These are phyloP conservation scores for Aspergillus sp. DNA, from an alignment of 2,329 filamentous ascomycete species.

Conservation along the genomic window DNA sequence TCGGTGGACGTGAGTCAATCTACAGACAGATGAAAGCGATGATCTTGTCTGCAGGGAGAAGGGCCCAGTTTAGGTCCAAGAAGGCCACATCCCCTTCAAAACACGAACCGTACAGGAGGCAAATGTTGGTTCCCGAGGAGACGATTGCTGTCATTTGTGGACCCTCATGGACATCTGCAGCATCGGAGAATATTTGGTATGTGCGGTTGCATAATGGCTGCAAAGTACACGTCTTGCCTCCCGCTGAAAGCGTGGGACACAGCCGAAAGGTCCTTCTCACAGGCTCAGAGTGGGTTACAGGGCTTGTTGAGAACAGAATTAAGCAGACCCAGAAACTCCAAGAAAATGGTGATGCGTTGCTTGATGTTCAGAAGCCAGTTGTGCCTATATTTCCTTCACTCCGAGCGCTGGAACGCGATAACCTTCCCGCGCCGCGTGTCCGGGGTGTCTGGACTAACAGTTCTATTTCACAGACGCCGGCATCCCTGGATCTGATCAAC, in stretches of 20 bases:
- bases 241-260: constrained; percentile 35
- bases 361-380: constrained; percentile 33
- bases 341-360: constrained; percentile 32
- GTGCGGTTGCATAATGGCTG: constrained; percentile 42
- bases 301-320: constrained; percentile 36
- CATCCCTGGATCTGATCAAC: constrained; percentile 22
- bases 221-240: constrained; percentile 41
- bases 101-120: constrained; percentile 1
- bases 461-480: constrained; percentile 6
- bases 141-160: constrained; percentile 41
- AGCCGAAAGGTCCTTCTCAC: constrained; percentile 41
- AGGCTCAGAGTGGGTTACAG: constrained; percentile 39
- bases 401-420: constrained; percentile 28
- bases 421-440: constrained; percentile 32
- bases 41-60: constrained; percentile 30
- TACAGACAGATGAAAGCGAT: constrained; percentile 18
- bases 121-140: constrained; percentile 41
- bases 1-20: neutral
- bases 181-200: constrained; percentile 45
- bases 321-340: constrained; percentile 29
- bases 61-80: constrained; percentile 14
- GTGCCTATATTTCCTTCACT: constrained; percentile 38
- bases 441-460: constrained; percentile 36
- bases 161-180: constrained; percentile 30
- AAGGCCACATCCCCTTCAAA: neutral